A percentile compares a stretch with the other conserved stretches of the same genome.
Evolutionary conservation across 2,329 filamentous ascomycete genomes (phyloP).

Genomic region (Neofusicoccum laricinum): DNA sequence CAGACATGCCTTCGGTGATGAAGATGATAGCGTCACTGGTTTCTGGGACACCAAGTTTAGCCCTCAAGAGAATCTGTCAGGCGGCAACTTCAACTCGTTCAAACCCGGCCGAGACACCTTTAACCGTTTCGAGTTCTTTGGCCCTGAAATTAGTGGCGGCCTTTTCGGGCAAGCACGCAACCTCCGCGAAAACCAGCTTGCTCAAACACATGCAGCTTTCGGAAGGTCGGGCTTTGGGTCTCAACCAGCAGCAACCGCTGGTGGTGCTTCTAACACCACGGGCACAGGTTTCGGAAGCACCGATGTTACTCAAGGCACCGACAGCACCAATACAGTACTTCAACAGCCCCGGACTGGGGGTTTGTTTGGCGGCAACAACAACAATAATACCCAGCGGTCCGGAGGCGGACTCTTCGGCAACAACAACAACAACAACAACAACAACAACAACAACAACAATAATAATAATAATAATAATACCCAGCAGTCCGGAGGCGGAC

Average conservation of each 20-base stretch:
- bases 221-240: neutral
- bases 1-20: constrained; percentile 19
- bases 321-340: neutral
- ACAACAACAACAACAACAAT: too few species aligned
- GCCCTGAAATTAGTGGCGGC: neutral
- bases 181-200: too few species aligned
- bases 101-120: constrained; percentile 14
- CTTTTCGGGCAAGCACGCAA: neutral
- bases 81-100: constrained; percentile 9
- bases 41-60: constrained; percentile 21
- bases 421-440: too few species aligned
- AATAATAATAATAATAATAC: too few species aligned
- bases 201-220: neutral
- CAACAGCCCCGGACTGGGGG: neutral
- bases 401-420: neutral
- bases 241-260: neutral
- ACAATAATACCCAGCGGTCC: neutral
- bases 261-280: neutral
- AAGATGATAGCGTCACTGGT: constrained; percentile 4
- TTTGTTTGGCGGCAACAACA: neutral
- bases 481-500: neutral
- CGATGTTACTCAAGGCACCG: neutral
- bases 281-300: neutral
- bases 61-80: constrained; percentile 18
- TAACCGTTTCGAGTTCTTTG: constrained; percentile 24